Percentiles rank a stretch among this genome's conserved stretches.
Conservation (phyloP, 75 land plant genomes). For the Cupressus sempervirens region DNA sequence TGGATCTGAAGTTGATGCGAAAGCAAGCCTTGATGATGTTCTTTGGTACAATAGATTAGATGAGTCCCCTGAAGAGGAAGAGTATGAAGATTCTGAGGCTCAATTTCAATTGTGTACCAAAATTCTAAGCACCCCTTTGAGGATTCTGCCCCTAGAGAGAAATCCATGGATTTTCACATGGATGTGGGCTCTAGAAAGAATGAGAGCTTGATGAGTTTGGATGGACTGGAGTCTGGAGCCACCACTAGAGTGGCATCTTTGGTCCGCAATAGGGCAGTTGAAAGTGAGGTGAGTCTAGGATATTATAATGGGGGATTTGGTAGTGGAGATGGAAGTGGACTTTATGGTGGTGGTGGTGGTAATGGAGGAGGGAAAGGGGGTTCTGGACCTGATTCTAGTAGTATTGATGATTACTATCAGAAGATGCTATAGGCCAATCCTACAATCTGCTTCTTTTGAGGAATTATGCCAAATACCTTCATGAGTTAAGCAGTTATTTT, state of each 20-base stretch:
- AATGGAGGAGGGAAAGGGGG: slow-evolving; percentile 19
- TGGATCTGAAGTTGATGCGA: not conserved
- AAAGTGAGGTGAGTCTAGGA: not conserved
- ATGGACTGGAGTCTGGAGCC: not conserved
- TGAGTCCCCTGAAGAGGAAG: not conserved
- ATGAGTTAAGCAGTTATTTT: slow-evolving; percentile 31
- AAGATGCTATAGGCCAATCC: slow-evolving; percentile 63
- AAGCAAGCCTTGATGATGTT: not conserved
- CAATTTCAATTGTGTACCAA: not conserved
- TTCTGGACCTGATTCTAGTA: slow-evolving; percentile 16
- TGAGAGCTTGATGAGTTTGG: slow-evolving; percentile 1
- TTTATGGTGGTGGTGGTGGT: slow-evolving; percentile 12
- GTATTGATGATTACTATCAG: slow-evolving; percentile 37
- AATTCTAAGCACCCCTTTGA: not conserved
- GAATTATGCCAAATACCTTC: slow-evolving; percentile 55
- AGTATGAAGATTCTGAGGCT: not conserved
- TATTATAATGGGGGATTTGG: slow-evolving; percentile 6
- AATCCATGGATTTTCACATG: not conserved
- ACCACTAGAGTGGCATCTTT: not conserved
- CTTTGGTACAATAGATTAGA: slow-evolving; percentile 9
- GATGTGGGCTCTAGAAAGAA: not conserved
- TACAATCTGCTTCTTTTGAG: slow-evolving; percentile 43
- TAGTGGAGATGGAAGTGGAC: slow-evolving; percentile 8
- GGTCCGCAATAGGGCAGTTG: not conserved
- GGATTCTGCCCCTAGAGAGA: not conserved